Percentiles rank a stretch among this genome's conserved stretches.
Evolutionary conservation across 164 flowering plant genomes (phyloP).

Genomic region (Macadamia integrifolia): DNA sequence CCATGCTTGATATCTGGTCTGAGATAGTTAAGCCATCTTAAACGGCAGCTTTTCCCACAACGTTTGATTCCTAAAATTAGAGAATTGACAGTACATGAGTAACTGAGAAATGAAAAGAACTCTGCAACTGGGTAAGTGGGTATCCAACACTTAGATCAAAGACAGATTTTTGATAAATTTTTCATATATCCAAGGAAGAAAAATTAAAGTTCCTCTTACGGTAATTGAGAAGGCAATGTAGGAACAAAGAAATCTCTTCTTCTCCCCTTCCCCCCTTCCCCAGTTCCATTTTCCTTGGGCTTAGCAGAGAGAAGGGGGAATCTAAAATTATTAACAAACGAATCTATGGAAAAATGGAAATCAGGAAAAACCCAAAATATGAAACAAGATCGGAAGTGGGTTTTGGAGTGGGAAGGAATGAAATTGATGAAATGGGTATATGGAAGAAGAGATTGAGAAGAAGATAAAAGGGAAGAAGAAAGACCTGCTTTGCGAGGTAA

Average conservation of each 20-base stretch:
- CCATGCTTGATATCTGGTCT: conserved; percentile 75
- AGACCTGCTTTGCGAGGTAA: conserved; percentile 69
- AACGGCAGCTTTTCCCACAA: conserved; percentile 77
- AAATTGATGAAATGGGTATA: background rate
- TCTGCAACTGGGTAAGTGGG: no score
- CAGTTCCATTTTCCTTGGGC: no score
- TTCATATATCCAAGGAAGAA: no score
- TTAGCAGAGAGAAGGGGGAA: background rate
- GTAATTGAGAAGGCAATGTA: no score
- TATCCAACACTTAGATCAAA: no score
- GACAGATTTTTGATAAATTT: no score
- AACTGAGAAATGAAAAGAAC: background rate
- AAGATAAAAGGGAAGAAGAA: background rate
- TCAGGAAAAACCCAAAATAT: background rate
- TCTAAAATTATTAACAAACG: background rate
- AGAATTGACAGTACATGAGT: background rate
- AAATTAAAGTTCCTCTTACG: no score
- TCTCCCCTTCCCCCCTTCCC: no score
- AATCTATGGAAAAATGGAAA: background rate
- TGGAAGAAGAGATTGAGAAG: background rate
- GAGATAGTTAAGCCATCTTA: conserved; percentile 77
- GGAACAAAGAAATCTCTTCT: no score
- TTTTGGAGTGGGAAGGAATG: background rate
- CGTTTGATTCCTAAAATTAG: conserved; percentile 49
- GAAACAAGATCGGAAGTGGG: background rate